Percentiles rank a stretch among this genome's conserved stretches.
These are phyloP conservation scores for Rhodotorula mucilaginosa DNA, from an alignment of 1,284 basidiomycete genomes.

Conservation along the genomic window DNA sequence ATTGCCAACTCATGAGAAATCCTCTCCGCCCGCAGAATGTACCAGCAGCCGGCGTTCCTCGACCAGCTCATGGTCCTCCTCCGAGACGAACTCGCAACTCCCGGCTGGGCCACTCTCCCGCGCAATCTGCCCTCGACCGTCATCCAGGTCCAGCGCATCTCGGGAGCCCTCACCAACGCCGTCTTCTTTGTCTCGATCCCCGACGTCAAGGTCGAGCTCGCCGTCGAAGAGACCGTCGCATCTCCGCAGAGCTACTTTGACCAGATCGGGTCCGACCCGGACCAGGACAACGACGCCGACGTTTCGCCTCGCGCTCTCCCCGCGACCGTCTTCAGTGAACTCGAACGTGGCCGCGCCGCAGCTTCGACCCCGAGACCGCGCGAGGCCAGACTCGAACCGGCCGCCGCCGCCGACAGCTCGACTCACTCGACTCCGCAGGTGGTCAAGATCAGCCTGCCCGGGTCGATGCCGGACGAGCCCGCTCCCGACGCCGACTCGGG, in stretches of 20 bases:
- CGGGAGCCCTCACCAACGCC: slow-evolving; percentile 86
- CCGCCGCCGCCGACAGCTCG: background rate
- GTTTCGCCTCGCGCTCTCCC: slow-evolving; percentile 9
- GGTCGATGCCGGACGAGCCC: slow-evolving; percentile 7
- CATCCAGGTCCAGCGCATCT: slow-evolving; percentile 43
- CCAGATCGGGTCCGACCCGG: background rate
- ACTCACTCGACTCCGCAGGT: background rate
- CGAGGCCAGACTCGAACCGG: background rate
- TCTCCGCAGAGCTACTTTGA: background rate
- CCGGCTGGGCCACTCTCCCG: slow-evolving; percentile 36
- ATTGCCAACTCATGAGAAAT: background rate
- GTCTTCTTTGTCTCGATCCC: slow-evolving; percentile 80
- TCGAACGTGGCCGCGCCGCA: slow-evolving; percentile 24
- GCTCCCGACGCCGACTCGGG: background rate
- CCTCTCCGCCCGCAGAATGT: slow-evolving; percentile 57
- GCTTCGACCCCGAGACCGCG: slow-evolving; percentile 25
- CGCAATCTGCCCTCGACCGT: slow-evolving; percentile 30
- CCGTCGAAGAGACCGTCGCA: slow-evolving; percentile 3
- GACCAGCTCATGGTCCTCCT: slow-evolving; percentile 48
- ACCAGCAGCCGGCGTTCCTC: slow-evolving; percentile 63
- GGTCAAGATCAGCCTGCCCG: slow-evolving; percentile 10
- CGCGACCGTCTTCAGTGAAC: slow-evolving; percentile 24
- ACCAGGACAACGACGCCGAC: background rate
- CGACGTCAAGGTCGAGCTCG: slow-evolving; percentile 21
- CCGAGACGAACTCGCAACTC: slow-evolving; percentile 37